Evolutionary conservation across 2,329 filamentous ascomycete species (phyloP), one percentile per base, ranked within the genome.

Genomic region (Diplodia intermedia): DNA sequence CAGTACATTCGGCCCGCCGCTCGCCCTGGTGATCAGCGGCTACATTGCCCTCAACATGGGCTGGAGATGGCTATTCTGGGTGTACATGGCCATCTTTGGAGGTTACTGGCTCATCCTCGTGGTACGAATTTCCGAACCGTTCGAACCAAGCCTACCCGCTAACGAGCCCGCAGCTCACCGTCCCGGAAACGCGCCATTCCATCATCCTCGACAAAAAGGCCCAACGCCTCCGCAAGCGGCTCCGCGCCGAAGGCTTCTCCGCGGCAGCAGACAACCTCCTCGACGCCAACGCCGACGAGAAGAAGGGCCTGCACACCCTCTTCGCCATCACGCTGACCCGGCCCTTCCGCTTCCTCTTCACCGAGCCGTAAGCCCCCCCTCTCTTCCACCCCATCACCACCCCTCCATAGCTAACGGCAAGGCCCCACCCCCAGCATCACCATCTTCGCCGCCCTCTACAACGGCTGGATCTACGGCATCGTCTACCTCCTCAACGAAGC

Each of bases 201-300:
- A 75, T 70, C 26, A 73, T 77, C 38, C 71, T 77, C 2, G 71
- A 74, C 23, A 69, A 69, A 40, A 77, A 93, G 80, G 91, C 36
- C 29, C 69, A 71, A 26, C 74, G 69, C 1, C 75, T 74, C 2
- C 66, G 69, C 2, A 77, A 77, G 66, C 77, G 77, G 54, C 72
- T 78, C 87, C 67, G 92, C 90, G 73, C 53, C 9, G 57, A 68
- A 52, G 60, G 66, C 20, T 14, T 68, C 8, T 8, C 18, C 43
- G 29, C 66, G 1, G 66, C 66, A 6, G 66, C 66, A 9, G 49
- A 52, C 14, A 63, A 55, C 23, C 12, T 68, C 29, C 57, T 31
- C 36, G 66, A 68, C 20, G 66, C 66, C 49, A 50, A 68, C 12
- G 57, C 57, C 11, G 60, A 65, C 38, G 66, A 65, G 20, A 65